These are phyloP conservation scores for Nissolia schottii DNA, from an alignment of 306 rosid genomes.

Conservation along the genomic window DNA sequence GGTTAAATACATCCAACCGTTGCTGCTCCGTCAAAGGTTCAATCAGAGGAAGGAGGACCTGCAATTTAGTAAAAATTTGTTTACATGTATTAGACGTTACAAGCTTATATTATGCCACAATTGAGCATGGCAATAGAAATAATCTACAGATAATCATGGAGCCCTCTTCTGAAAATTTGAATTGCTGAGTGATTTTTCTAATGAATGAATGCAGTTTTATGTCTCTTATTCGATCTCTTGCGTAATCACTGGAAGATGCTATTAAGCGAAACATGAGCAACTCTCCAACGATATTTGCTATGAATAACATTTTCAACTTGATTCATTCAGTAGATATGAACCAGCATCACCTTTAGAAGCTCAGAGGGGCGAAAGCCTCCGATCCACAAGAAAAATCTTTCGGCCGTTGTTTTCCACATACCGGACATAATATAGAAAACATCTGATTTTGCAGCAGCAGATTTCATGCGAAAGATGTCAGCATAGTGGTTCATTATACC, in stretches of 20 bases:
- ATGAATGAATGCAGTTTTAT: neutral
- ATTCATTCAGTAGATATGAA: neutral
- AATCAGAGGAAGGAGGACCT: constrained; percentile 81
- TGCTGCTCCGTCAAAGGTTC: constrained; percentile 70
- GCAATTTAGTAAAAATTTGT: constrained; percentile 27
- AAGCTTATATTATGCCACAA: neutral
- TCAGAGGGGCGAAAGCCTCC: constrained; percentile 99
- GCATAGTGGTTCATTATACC: constrained; percentile 67
- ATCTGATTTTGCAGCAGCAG: constrained; percentile 80
- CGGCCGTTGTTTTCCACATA: constrained; percentile 93
- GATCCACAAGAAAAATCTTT: constrained; percentile 88
- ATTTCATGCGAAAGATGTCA: constrained; percentile 74
- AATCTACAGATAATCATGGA: neutral
- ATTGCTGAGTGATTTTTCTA: neutral
- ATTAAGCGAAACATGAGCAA: neutral
- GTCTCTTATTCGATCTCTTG: neutral
- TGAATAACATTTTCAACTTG: neutral
- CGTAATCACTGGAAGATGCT: neutral
- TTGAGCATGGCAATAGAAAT: neutral
- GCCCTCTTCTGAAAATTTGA: neutral
- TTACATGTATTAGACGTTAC: neutral
- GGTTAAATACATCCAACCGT: constrained; percentile 51
- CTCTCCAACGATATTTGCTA: neutral
- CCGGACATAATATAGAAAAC: constrained; percentile 91
- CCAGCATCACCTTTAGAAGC: constrained; percentile 74